Conservation (phyloP, 805 yeast species). For the Kazachstania africana region DNA sequence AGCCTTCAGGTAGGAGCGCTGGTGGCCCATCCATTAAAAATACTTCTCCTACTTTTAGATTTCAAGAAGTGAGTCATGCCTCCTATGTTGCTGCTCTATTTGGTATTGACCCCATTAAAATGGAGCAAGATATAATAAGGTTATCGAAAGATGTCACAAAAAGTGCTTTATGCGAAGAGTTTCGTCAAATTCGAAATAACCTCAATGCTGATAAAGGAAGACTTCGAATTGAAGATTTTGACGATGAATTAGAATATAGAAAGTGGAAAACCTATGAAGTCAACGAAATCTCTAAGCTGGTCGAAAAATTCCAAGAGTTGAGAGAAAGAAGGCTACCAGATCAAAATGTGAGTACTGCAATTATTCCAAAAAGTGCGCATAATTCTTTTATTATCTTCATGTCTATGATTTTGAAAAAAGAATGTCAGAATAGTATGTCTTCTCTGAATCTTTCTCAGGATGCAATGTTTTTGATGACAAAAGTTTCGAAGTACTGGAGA, state of each 20-base stretch:
- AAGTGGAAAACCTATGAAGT: conserved; percentile 33
- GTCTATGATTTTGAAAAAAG: conserved; percentile 34
- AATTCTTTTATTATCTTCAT: conserved; percentile 31
- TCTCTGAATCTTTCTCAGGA: conserved; percentile 30
- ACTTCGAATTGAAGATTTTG: conserved; percentile 29
- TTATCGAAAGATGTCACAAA: conserved; percentile 10
- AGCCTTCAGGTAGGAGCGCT: background rate
- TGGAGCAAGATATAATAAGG: conserved; percentile 44
- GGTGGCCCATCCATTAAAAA: background rate
- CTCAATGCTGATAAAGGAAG: conserved; percentile 20
- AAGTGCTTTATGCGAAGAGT: conserved; percentile 12
- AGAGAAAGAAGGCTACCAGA: conserved; percentile 1
- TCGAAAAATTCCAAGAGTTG: conserved; percentile 11
- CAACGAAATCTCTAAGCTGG: conserved; percentile 21
- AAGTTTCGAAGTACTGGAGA: conserved; percentile 48
- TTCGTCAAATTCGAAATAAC: conserved; percentile 3
- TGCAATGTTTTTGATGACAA: conserved; percentile 32
- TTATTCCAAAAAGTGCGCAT: conserved; percentile 34
- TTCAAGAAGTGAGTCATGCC: conserved; percentile 45
- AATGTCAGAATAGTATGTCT: conserved; percentile 9
- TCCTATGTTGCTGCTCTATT: conserved; percentile 39
- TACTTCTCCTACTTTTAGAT: conserved; percentile 39
- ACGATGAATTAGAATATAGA: conserved; percentile 22
- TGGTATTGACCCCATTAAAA: conserved; percentile 31
- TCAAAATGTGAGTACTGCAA: background rate